Evolutionary conservation across 2,329 filamentous ascomycete species (phyloP), one percentile per base, ranked within the genome.

Genomic region (Aureobasidium sp.): DNA sequence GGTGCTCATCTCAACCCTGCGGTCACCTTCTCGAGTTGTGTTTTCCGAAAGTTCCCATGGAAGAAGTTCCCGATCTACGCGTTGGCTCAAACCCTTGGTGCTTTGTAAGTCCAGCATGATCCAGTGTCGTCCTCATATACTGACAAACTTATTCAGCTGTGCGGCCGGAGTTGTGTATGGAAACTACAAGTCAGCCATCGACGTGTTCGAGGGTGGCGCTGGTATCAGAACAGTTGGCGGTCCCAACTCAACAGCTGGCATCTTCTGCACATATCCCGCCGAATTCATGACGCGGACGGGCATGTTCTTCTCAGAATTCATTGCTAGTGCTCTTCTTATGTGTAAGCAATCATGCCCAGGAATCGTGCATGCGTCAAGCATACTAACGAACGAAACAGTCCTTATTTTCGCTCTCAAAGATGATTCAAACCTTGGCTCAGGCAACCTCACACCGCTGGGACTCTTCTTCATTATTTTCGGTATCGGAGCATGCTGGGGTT

Each of bases 401-500:
- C 78, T 85, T 63, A 88, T 91, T 51, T 89, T 88, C 68, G 86
- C 86, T 0, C 73, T 90, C 54, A 85, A 86, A 61, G 85, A 87
- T 64, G 67, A 77, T 66, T 73, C 73, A 44, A 83, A 83, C 67
- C 76, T 81, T 14, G 84, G 83, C 3, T 83, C 84, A 1, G 83
- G 83, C 0, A 76, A 78, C 1, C 66, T 85, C 29, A 78, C 82
- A 58, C 84, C 86, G 0, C 74, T 90, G 1, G 82, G 77, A 8
- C 73, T 90, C 6, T 88, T 89, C 74, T 89, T 90, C 73, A 76
- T 90, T 51, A 85, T 90, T 64, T 90, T 90, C 68, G 87, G 86
- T 8, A 84, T 90, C 27, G 87, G 55, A n/a, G 55, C 55, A 39
- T 59, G 55, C 44, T 59, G 44, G 44, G 88, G 88, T 7, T 90